Percentiles rank a stretch among this genome's conserved stretches.
phyloP scores from a whole-genome alignment of 257 asterid species.

The Primulina tabacum region DNA sequence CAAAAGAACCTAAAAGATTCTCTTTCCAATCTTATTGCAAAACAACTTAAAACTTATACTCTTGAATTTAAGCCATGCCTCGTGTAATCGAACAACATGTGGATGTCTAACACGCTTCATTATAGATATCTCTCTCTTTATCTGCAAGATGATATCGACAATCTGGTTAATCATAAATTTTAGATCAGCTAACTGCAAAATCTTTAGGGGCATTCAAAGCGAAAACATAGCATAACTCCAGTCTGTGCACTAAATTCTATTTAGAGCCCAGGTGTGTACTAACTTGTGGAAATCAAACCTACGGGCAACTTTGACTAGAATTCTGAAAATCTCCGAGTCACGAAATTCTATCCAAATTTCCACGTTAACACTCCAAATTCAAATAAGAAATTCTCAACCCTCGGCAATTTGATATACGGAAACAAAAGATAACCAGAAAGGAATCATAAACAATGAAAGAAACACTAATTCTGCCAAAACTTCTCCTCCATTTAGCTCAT shows the following conservation, averaged over 20 bases:
- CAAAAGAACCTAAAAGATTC: conserved; percentile 8
- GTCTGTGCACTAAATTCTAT: not conserved
- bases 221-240: not conserved
- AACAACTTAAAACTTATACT: conserved; percentile 21
- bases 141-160: conserved; percentile 52
- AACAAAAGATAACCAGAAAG: conserved; percentile 17
- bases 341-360: not conserved
- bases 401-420: not conserved
- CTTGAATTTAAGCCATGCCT: conserved; percentile 52
- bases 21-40: not conserved
- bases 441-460: not conserved
- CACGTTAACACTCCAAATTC: conserved; percentile 9
- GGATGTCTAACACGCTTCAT: conserved; percentile 98
- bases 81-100: conserved; percentile 79
- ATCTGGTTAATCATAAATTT: conserved; percentile 20
- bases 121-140: conserved; percentile 91
- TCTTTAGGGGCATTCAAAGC: not conserved
- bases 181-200: conserved; percentile 12
- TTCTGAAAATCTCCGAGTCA: not conserved
- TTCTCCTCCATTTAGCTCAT: conserved; percentile 8
- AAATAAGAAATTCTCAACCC: not conserved
- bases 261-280: not conserved
- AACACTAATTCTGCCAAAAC: not conserved
- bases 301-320: not conserved
- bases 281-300: not conserved